These are phyloP conservation scores for Sporopachydermia lactativora DNA, from an alignment of 805 yeast species.

Conservation along the genomic window DNA sequence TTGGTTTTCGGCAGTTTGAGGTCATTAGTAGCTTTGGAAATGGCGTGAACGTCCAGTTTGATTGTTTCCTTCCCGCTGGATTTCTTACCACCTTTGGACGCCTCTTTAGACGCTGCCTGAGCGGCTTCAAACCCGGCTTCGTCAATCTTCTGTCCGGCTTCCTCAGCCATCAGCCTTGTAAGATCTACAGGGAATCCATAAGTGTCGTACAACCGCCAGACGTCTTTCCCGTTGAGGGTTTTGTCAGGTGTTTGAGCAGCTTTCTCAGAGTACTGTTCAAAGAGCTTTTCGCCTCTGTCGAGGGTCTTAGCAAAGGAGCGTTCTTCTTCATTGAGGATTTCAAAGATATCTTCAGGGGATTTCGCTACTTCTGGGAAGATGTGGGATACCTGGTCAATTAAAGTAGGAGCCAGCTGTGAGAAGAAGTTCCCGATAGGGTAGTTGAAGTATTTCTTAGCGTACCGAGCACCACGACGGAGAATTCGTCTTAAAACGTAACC, in stretches of 20 bases:
- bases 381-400: conserved; percentile 74
- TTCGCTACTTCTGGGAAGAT: conserved; percentile 84
- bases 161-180: conserved; percentile 98
- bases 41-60: conserved; percentile 84
- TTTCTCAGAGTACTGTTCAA: conserved; percentile 80
- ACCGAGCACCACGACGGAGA: conserved; percentile 94
- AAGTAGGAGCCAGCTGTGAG: conserved; percentile 82
- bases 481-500: conserved; percentile 97
- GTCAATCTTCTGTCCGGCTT: conserved; percentile 84
- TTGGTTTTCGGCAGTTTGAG: conserved; percentile 63
- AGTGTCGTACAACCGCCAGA: conserved; percentile 97
- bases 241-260: conserved; percentile 66
- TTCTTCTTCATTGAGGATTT: conserved; percentile 93
- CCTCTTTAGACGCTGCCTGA: conserved; percentile 78
- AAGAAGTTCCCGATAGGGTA: conserved; percentile 93
- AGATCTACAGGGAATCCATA: conserved; percentile 98
- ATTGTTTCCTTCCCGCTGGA: conserved; percentile 43
- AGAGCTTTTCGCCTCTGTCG: conserved; percentile 95
- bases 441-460: conserved; percentile 89
- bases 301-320: conserved; percentile 87
- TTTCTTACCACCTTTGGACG: conserved; percentile 79
- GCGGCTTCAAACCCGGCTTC: conserved; percentile 89
- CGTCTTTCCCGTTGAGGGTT: conserved; percentile 82
- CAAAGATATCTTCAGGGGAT: conserved; percentile 63
- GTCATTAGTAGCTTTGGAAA: conserved; percentile 52